phyloP scores from a whole-genome alignment of 176 grass and related monocot species.

The Oryza rufipogon region DNA sequence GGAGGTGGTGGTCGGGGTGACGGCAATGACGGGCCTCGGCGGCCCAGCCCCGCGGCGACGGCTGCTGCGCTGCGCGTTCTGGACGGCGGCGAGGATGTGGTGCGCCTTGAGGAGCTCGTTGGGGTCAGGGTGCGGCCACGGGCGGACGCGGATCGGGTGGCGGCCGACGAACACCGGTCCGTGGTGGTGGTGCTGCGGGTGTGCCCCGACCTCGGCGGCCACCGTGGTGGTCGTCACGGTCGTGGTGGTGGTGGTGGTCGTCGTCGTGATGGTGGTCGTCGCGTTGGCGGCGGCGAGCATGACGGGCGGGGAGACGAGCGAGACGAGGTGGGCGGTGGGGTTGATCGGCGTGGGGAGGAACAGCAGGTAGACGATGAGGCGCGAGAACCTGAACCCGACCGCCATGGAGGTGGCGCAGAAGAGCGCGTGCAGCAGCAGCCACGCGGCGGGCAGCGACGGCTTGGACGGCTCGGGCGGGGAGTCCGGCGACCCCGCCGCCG shows the following conservation, averaged over 20 bases:
- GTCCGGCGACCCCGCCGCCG: constrained; percentile 13
- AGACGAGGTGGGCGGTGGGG: constrained; percentile 36
- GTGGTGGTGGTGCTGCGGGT: constrained; percentile 52
- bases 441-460: constrained; percentile 49
- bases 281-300: constrained; percentile 46
- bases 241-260: not conserved
- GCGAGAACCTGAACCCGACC: constrained; percentile 92
- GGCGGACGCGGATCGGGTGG: constrained; percentile 78
- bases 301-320: constrained; percentile 47
- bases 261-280: constrained; percentile 48
- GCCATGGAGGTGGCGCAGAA: constrained; percentile 85
- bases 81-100: constrained; percentile 71
- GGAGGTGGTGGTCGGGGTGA: constrained; percentile 62
- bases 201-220: constrained; percentile 14
- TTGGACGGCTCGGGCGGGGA: constrained; percentile 21
- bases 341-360: constrained; percentile 65
- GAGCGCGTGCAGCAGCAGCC: constrained; percentile 80
- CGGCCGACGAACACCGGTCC: constrained; percentile 75
- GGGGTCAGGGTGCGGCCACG: constrained; percentile 77
- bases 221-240: constrained; percentile 42
- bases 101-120: constrained; percentile 72
- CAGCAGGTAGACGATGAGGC: constrained; percentile 87
- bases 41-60: constrained; percentile 27
- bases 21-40: constrained; percentile 49
- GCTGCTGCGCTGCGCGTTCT: constrained; percentile 64